phyloP scores from a whole-genome alignment of 129 eudicot genomes.

The Heracleum sosnowskyi region DNA sequence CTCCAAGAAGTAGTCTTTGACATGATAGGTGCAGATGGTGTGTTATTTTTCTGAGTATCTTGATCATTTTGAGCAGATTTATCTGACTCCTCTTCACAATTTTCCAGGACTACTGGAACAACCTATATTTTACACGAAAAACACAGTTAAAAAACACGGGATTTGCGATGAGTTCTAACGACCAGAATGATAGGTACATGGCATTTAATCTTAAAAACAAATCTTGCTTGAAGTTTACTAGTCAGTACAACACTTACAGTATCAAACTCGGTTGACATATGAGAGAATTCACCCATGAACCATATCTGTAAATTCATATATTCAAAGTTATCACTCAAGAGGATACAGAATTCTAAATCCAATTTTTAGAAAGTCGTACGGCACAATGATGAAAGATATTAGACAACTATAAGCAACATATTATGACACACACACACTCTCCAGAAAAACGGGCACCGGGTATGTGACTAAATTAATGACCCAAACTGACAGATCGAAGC shows the following conservation, averaged over 20 bases:
- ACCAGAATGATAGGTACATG: neutral
- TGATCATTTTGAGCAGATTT: constrained; percentile 19
- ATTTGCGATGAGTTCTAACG: neutral
- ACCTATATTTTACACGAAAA: constrained; percentile 37
- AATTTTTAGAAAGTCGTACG: neutral
- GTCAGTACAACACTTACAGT: constrained; percentile 33
- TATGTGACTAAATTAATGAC: neutral
- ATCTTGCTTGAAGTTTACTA: neutral
- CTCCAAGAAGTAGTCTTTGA: constrained; percentile 58
- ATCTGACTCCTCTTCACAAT: constrained; percentile 29
- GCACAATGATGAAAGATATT: neutral
- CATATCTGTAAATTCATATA: constrained; percentile 43
- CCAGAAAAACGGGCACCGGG: neutral
- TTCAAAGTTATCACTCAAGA: neutral
- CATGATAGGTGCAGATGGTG: constrained; percentile 28
- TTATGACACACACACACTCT: neutral
- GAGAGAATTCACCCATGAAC: constrained; percentile 68
- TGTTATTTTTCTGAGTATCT: constrained; percentile 23
- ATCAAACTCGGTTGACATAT: constrained; percentile 58
- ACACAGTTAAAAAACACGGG: neutral
- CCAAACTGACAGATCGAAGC: neutral
- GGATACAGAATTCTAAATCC: neutral
- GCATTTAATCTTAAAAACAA: neutral
- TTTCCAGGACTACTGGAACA: constrained; percentile 60
- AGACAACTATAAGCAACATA: neutral